These are phyloP conservation scores for Lactifluus subvellereus DNA, from an alignment of 768 basidiomycete genomes.

Conservation along the genomic window DNA sequence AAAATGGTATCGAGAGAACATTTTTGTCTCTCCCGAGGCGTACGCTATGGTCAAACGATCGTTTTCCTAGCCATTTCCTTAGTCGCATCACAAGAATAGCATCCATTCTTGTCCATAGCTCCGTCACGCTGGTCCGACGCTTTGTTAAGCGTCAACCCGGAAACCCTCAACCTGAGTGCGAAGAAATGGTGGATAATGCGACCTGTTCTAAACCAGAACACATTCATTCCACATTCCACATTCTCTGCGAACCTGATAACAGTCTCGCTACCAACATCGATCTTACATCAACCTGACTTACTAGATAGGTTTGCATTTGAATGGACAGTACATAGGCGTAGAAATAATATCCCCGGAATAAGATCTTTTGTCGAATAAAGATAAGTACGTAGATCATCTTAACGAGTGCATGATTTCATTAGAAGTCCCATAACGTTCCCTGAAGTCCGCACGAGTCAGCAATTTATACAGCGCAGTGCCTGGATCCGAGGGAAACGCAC, in stretches of 20 bases:
- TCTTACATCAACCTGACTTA: not conserved
- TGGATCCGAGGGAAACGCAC: slow-evolving; percentile 14
- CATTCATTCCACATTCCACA: not conserved
- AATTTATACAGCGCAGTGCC: not conserved
- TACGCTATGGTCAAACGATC: slow-evolving; percentile 4
- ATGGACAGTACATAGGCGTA: not conserved
- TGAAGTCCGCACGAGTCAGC: not conserved
- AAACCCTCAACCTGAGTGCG: not conserved
- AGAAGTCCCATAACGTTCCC: slow-evolving; percentile 71
- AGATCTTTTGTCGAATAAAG: not conserved
- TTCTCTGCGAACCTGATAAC: too few species aligned
- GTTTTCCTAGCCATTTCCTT: not conserved
- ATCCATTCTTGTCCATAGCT: not conserved
- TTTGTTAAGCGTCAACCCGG: not conserved
- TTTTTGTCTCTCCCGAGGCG: slow-evolving; percentile 48
- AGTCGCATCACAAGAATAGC: not conserved
- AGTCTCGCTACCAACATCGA: not conserved
- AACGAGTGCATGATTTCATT: slow-evolving; percentile 10
- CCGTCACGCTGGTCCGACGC: not conserved
- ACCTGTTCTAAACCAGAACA: not conserved
- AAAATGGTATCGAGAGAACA: slow-evolving; percentile 68
- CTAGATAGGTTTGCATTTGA: not conserved
- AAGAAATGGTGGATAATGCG: not conserved
- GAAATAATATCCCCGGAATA: slow-evolving; percentile 1
- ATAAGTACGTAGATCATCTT: not conserved